Evolutionary conservation across 2,329 filamentous ascomycete species (phyloP), one percentile per base, ranked within the genome.

Genomic region (Biscogniauxia marginata): DNA sequence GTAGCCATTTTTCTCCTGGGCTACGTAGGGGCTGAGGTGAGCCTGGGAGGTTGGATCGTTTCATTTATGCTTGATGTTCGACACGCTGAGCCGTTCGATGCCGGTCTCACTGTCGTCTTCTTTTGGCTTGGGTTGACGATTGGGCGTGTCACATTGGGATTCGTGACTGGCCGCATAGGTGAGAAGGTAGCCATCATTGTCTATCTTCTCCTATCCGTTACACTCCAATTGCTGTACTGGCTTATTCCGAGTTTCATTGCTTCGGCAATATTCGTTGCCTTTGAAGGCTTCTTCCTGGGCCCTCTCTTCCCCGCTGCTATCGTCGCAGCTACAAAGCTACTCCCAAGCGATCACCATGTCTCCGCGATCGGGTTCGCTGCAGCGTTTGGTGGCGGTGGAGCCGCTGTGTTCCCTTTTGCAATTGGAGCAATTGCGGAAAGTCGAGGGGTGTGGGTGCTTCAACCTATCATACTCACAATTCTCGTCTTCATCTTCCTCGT

Each of bases 71-170:
- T 93, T n/a, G 78, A 83, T 19, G 86, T 92, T 21, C 83, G 92
- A 13, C 72, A 87, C 39, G 90, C 86, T 3, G 80, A 78, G 21
- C 76, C 84, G 0, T 93, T 95, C 66, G 80, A 85, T 2, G 86
- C 88, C 30, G 91, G 91, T 2, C 84, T 95, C 75, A 85, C 84
- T 0, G 87, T 86, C 0, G 93, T 90, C 0, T 87, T 90, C 0
- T 96, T 93, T 74, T 96, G 91, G 91, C 81, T 91, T 46, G 91
- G 91, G 0, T 79, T 96, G 60, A 93, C 90, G 0, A 71, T 91
- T 0, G 91, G 91, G 0, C 79, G 91, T 1, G 75, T 95, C 2
- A 70, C 86, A 0, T 73, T 96, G 16, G 90, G 90, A 0, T 95
- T 96, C 63, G 77, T 93, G 3, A 96, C 91, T 1, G 86, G 87